Evolutionary conservation across 2,329 filamentous ascomycete species (phyloP), one percentile per base, ranked within the genome.

Genomic region (Aspergillus vadensis): DNA sequence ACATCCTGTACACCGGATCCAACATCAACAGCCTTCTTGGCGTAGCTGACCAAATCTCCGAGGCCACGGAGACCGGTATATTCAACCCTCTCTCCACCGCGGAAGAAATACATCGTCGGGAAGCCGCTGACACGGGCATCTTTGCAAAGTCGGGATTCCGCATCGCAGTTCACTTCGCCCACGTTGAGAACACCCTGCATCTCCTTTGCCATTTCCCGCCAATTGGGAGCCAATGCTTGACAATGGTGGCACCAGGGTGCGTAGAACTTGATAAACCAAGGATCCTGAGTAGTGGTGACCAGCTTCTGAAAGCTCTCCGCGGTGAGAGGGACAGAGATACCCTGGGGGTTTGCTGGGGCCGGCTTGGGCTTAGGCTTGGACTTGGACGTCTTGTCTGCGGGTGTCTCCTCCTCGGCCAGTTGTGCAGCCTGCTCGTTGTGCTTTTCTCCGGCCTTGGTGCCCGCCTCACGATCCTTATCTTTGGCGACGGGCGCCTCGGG

Each of bases 191-290:
- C 88, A 47, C 90, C 91, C 76, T 92, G 87, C 91, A 97, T 95
- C 72, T 94, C 91, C 74, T 93, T 92, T 48, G 91, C 91, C 77
- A 99, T 86, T 70, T 94, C 90, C 63, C 87, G 82, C 95, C 95
- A 99, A 65, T 88, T 92, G 2, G 95, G 91, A 38, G 90, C 91
- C 84, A 99, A 87, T 39, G 91, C 91, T 78, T 97, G 91, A 77
- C 96, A 99, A 78, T 99, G 95, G 68, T 88, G 87, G 76, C 95
- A 99, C 95, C 94, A 98, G 5, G 95, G 96, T 17, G 92, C 93
- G 75, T 97, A 98, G 75, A 99, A 98, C 77, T 99, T 99, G 82
- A 99, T 88, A 73, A 99, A 97, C 95, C 95, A 99, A 5, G 93
- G 89, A 64, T 98, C 92, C 65, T 91, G 87, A 0, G 92, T 92